These are phyloP conservation scores for Acanthamoeba healyi DNA, from an alignment of 208 protist species.

Conservation along the genomic window DNA sequence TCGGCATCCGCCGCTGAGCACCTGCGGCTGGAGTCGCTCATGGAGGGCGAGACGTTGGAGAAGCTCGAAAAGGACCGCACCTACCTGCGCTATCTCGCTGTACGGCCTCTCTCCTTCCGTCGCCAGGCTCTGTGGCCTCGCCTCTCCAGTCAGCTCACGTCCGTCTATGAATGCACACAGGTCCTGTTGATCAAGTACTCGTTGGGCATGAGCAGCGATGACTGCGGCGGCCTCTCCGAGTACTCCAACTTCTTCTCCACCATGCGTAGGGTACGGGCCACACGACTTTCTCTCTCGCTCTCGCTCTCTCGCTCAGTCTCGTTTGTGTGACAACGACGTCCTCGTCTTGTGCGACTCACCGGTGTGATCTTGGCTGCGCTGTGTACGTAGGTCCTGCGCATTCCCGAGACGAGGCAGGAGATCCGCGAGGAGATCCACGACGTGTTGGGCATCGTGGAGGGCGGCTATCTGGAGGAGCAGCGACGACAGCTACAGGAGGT, in stretches of 20 bases:
- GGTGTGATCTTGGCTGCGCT: neutral
- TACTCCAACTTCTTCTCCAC: conserved; percentile 65
- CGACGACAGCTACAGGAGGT: conserved; percentile 29
- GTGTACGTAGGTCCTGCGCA: neutral
- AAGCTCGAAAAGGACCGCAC: conserved; percentile 10
- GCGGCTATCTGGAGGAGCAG: conserved; percentile 53
- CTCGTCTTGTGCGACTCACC: neutral
- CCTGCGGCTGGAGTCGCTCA: conserved; percentile 30
- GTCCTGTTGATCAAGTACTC: conserved; percentile 53
- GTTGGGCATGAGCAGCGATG: conserved; percentile 70
- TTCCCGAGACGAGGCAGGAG: conserved; percentile 33
- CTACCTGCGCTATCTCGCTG: conserved; percentile 57
- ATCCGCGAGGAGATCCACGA: conserved; percentile 57
- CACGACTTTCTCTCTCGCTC: neutral
- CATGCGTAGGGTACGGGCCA: neutral
- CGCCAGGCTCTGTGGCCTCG: neutral
- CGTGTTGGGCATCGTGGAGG: conserved; percentile 66
- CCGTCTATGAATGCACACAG: neutral
- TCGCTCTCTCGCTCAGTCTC: neutral
- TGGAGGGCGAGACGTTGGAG: conserved; percentile 42
- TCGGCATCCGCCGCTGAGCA: conserved; percentile 31
- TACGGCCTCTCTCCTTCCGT: neutral
- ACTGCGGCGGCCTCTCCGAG: conserved; percentile 48
- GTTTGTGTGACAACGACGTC: neutral
- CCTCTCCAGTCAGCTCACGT: neutral